phyloP scores from a whole-genome alignment of 1,139 yeast species.

The Blastobotrys raffinosifermentans region DNA sequence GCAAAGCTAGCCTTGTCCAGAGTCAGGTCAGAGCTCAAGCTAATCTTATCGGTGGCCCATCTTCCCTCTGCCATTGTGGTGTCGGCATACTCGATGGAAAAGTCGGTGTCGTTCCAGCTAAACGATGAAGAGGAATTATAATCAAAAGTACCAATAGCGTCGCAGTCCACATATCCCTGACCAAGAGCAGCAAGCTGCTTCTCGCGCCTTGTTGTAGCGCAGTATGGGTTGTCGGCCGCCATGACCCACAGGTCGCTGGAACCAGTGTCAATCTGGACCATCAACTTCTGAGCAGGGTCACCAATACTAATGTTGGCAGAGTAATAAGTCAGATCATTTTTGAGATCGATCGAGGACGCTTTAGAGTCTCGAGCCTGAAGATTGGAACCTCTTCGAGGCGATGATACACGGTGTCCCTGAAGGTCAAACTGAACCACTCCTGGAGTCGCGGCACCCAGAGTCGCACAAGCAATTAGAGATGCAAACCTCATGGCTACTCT shows the following conservation, averaged over 20 bases:
- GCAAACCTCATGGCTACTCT: too few species aligned
- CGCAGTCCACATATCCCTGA: constrained; percentile 15
- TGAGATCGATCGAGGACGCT: constrained; percentile 4
- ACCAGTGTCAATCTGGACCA: constrained; percentile 40
- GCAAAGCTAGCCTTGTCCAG: constrained; percentile 42
- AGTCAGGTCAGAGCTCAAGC: constrained; percentile 32
- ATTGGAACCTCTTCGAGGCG: not conserved
- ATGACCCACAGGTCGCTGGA: constrained; percentile 57
- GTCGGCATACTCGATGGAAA: constrained; percentile 57
- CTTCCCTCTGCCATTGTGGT: constrained; percentile 41
- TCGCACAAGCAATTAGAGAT: too few species aligned
- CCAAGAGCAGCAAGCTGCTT: constrained; percentile 3
- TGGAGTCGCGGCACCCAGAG: too few species aligned
- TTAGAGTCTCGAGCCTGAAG: not conserved
- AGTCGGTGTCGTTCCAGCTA: constrained; percentile 21
- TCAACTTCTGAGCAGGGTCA: constrained; percentile 33
- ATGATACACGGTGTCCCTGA: not conserved
- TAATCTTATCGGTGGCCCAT: constrained; percentile 45
- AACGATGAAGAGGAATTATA: constrained; percentile 18
- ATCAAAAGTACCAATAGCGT: constrained; percentile 19
- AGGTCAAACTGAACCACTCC: not conserved
- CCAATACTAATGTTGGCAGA: constrained; percentile 36
- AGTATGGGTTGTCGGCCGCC: constrained; percentile 31
- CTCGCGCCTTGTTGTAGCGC: constrained; percentile 13
- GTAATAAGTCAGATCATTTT: constrained; percentile 29